phyloP scores from a whole-genome alignment of 1,284 basidiomycete genomes.

The Inonotus obliquus region DNA sequence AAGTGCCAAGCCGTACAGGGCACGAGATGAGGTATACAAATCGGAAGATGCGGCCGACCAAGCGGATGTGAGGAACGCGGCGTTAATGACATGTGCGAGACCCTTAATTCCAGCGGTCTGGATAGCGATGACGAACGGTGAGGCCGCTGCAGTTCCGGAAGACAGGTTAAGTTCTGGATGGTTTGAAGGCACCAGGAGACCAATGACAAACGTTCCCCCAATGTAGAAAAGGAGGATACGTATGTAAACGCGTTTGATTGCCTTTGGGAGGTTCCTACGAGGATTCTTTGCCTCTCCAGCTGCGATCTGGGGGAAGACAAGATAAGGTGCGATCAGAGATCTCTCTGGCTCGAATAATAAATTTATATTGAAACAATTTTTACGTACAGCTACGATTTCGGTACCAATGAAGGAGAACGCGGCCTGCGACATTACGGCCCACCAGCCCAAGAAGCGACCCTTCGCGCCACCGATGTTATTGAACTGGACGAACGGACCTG shows the following conservation, averaged over 20 bases:
- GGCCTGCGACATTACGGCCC: constrained; percentile 68
- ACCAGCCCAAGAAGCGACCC: constrained; percentile 64
- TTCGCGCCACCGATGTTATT: constrained; percentile 48
- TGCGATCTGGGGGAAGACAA: constrained; percentile 49
- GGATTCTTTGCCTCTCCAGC: constrained; percentile 76
- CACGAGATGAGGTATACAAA: constrained; percentile 77
- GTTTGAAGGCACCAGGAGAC: constrained; percentile 72
- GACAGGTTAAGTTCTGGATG: constrained; percentile 50
- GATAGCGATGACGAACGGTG: constrained; percentile 85
- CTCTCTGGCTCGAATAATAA: not conserved
- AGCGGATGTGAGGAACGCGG: constrained; percentile 78
- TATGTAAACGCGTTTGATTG: constrained; percentile 64
- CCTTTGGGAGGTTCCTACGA: constrained; percentile 61
- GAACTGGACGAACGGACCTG: constrained; percentile 67
- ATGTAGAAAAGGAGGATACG: constrained; percentile 79
- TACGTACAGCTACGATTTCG: constrained; percentile 81
- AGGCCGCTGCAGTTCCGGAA: constrained; percentile 58
- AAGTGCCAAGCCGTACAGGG: constrained; percentile 75
- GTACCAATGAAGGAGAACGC: constrained; percentile 83
- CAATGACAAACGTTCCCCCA: constrained; percentile 61
- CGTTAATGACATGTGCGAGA: constrained; percentile 81
- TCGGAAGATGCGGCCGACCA: constrained; percentile 85
- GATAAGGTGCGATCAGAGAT: not conserved
- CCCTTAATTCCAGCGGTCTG: constrained; percentile 68
- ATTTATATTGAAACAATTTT: constrained; percentile 23